Percentiles rank a stretch among this genome's conserved stretches.
These are phyloP conservation scores for Penicillium sp. DNA, from an alignment of 2,329 filamentous ascomycete species.

Conservation along the genomic window DNA sequence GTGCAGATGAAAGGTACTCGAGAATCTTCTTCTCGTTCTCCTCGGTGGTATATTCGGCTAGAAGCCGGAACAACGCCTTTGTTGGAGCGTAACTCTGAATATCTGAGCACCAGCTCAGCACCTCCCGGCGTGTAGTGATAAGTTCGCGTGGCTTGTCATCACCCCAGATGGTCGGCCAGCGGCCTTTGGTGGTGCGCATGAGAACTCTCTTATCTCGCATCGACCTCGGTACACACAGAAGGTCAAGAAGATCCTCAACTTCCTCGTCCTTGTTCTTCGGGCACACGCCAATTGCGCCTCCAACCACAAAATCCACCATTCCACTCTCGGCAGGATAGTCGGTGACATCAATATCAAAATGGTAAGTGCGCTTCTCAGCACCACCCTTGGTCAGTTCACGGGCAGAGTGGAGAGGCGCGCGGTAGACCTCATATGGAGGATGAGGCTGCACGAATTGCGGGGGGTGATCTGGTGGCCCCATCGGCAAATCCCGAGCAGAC, in stretches of 20 bases:
- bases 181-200: conserved; percentile 73
- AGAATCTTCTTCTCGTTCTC: conserved; percentile 86
- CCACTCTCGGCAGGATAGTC: conserved; percentile 83
- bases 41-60: conserved; percentile 80
- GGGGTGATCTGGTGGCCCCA: conserved; percentile 60
- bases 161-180: conserved; percentile 98
- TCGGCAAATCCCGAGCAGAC: conserved; percentile 32
- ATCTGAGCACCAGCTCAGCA: conserved; percentile 95
- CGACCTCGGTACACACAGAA: conserved; percentile 76
- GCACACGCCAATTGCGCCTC: conserved; percentile 89
- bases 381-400: conserved; percentile 84
- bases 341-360: conserved; percentile 95
- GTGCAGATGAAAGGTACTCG: conserved; percentile 78
- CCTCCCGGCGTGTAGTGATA: conserved; percentile 83
- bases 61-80: conserved; percentile 77
- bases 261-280: conserved; percentile 76
- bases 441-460: conserved; percentile 92
- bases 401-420: conserved; percentile 79
- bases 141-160: conserved; percentile 81
- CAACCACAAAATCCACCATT: conserved; percentile 88
- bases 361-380: conserved; percentile 94
- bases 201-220: conserved; percentile 80
- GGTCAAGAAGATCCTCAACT: conserved; percentile 81
- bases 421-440: conserved; percentile 86
- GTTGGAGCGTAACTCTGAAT: conserved; percentile 90